phyloP scores from a whole-genome alignment of 306 rosid genomes.

The Gastrolobium bilobum region DNA sequence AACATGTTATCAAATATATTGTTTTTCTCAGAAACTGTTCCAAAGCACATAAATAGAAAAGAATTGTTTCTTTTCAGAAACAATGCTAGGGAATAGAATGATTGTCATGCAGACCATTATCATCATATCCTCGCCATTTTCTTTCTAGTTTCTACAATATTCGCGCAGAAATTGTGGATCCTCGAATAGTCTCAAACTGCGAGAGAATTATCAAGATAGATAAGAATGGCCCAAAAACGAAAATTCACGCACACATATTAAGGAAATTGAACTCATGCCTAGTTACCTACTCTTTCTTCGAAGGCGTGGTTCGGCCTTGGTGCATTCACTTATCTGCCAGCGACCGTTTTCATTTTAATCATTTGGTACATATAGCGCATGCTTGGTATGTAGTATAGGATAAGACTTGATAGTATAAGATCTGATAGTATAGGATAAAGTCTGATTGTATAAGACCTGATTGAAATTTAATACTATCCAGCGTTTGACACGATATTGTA shows the following conservation, averaged over 20 bases:
- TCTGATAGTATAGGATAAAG: too few relatives aligned
- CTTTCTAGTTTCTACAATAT: slow-evolving; percentile 10
- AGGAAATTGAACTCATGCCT: slow-evolving; percentile 36
- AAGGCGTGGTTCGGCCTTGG: neutral
- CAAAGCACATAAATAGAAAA: too few relatives aligned
- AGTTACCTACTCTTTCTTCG: neutral
- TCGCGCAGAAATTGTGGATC: neutral
- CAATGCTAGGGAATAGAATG: too few relatives aligned
- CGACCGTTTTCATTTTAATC: neutral
- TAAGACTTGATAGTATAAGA: too few relatives aligned
- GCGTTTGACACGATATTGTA: too few relatives aligned
- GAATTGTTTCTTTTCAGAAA: too few relatives aligned
- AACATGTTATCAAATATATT: too few relatives aligned
- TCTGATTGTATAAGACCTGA: too few relatives aligned
- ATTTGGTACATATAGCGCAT: neutral
- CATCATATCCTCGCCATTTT: neutral
- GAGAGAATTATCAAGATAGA: slow-evolving; percentile 3
- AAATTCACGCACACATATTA: slow-evolving; percentile 1
- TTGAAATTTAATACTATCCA: too few relatives aligned
- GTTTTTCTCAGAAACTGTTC: too few relatives aligned
- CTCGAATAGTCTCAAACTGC: neutral
- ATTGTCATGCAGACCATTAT: too few relatives aligned
- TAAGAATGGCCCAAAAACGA: neutral
- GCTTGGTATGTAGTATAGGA: too few relatives aligned
- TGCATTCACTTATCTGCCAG: neutral